These are phyloP conservation scores for Calonectria fujianensis DNA, from an alignment of 2,329 filamentous ascomycete genomes.

Conservation along the genomic window DNA sequence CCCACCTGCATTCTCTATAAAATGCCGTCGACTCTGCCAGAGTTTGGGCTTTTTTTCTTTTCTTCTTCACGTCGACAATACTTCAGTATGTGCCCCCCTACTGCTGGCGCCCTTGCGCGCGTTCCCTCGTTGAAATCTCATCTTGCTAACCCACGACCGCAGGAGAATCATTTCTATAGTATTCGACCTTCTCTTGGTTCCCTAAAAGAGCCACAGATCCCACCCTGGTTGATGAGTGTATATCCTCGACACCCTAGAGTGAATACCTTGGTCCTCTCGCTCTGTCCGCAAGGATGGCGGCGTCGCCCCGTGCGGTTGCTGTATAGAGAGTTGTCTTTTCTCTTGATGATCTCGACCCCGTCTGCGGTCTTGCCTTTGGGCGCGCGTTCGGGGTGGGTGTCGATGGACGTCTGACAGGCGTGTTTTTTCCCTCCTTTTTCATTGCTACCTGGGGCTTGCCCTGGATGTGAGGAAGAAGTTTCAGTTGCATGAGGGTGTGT, in stretches of 20 bases:
- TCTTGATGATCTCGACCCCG: constrained; percentile 93
- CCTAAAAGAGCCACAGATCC: constrained; percentile 94
- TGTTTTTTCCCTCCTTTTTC: constrained; percentile 72
- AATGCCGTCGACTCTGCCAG: constrained; percentile 55
- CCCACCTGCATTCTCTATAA: constrained; percentile 63
- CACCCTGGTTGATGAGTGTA: constrained; percentile 72
- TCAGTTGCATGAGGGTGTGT: background rate
- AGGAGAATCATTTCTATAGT: constrained; percentile 99
- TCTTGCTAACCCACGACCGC: constrained; percentile 36
- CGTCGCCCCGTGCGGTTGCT: constrained; percentile 61
- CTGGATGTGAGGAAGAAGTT: constrained; percentile 71
- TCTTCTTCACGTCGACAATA: constrained; percentile 78
- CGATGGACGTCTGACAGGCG: constrained; percentile 93
- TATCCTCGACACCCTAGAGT: constrained; percentile 81
- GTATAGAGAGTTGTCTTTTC: constrained; percentile 83
- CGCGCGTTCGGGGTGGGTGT: constrained; percentile 85
- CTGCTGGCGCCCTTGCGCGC: constrained; percentile 45
- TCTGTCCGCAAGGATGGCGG: constrained; percentile 73
- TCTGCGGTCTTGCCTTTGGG: constrained; percentile 82
- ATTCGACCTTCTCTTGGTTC: constrained; percentile 94
- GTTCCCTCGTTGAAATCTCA: background rate
- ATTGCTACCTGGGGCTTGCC: constrained; percentile 69
- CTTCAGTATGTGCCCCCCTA: constrained; percentile 69
- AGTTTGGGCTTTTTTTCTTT: constrained; percentile 66
- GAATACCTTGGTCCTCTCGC: constrained; percentile 61